These are phyloP conservation scores for Breviolum minutum DNA, from an alignment of 73 alveolate genomes.

Conservation along the genomic window DNA sequence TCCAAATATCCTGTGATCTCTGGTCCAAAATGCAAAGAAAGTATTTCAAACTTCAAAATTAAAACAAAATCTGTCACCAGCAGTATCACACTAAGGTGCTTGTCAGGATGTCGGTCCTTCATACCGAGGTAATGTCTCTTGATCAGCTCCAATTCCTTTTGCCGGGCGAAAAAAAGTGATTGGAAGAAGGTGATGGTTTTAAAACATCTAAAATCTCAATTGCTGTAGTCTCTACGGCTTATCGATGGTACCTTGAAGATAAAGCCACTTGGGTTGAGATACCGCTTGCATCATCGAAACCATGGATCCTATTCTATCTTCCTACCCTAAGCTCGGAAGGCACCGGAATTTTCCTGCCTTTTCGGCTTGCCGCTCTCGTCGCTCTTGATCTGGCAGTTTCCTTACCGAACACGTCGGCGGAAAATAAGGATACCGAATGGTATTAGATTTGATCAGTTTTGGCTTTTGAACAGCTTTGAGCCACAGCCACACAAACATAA, in stretches of 20 bases:
- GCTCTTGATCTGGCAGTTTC: constrained; percentile 91
- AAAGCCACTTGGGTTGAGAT: too few relatives aligned
- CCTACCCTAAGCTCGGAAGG: background rate
- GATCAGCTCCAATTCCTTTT: constrained; percentile 77
- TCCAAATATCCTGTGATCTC: background rate
- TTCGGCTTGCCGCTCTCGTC: constrained; percentile 91
- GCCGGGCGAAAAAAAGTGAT: background rate
- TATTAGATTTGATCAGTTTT: too few relatives aligned
- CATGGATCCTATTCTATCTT: too few relatives aligned
- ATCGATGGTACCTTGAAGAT: too few relatives aligned
- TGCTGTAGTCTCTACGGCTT: too few relatives aligned
- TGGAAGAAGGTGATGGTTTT: too few relatives aligned
- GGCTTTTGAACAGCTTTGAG: too few relatives aligned
- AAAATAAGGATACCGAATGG: background rate
- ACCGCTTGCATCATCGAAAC: too few relatives aligned
- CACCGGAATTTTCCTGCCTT: background rate
- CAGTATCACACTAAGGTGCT: background rate
- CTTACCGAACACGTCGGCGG: background rate
- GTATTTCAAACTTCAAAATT: too few relatives aligned
- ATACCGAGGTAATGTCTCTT: constrained; percentile 78
- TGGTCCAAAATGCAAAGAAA: background rate
- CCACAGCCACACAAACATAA: too few relatives aligned
- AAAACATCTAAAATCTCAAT: too few relatives aligned
- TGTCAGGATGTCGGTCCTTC: constrained; percentile 18
- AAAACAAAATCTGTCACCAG: too few relatives aligned